Evolutionary conservation across 2,329 filamentous ascomycete species (phyloP).

Genomic region (Grosmannia clavigera): DNA sequence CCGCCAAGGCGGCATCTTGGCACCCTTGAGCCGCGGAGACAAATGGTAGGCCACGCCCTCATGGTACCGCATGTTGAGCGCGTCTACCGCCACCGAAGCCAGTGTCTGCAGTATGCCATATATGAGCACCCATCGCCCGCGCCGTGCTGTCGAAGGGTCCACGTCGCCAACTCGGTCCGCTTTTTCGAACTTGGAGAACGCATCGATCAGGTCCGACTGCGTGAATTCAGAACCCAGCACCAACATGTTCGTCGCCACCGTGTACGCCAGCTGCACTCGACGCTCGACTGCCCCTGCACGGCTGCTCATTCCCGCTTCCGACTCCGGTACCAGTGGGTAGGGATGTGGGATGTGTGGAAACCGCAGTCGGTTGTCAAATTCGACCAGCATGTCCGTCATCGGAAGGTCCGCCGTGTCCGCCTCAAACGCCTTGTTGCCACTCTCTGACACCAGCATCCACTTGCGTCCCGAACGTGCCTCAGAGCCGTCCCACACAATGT

Average conservation of each 20-base stretch:
- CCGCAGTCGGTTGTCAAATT: slow-evolving; percentile 49
- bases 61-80: slow-evolving; percentile 37
- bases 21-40: slow-evolving; percentile 38
- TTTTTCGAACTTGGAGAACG: slow-evolving; percentile 45
- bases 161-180: slow-evolving; percentile 34
- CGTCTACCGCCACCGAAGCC: slow-evolving; percentile 45
- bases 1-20: slow-evolving; percentile 43
- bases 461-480: slow-evolving; percentile 50
- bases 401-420: slow-evolving; percentile 42
- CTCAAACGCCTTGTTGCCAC: slow-evolving; percentile 32
- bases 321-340: slow-evolving; percentile 50
- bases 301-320: slow-evolving; percentile 19
- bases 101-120: slow-evolving; percentile 49
- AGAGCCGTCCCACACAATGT: slow-evolving; percentile 51
- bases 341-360: slow-evolving; percentile 57
- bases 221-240: slow-evolving; percentile 39
- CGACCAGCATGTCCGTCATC: slow-evolving; percentile 53
- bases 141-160: slow-evolving; percentile 41
- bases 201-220: slow-evolving; percentile 41
- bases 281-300: slow-evolving; percentile 27
- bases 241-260: slow-evolving; percentile 47
- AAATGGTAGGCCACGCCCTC: slow-evolving; percentile 45
- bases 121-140: slow-evolving; percentile 48
- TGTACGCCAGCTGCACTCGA: slow-evolving; percentile 43
- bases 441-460: slow-evolving; percentile 47